phyloP scores from a whole-genome alignment of 305 asterid species.

The Solanum chacoense region DNA sequence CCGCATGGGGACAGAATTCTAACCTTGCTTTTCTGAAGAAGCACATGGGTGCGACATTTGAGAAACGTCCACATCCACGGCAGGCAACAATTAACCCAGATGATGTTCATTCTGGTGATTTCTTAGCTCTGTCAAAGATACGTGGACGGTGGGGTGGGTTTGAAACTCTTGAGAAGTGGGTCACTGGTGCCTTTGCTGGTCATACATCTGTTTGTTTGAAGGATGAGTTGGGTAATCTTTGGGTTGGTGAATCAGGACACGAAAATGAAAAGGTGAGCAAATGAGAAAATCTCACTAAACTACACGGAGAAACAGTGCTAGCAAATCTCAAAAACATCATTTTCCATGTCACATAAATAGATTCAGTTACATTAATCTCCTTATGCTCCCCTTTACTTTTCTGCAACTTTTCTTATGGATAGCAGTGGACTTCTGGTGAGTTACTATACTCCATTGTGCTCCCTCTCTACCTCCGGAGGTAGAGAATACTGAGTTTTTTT shows the following conservation, averaged over 20 bases:
- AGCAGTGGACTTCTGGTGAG: neutral
- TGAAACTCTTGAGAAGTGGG: constrained; percentile 99
- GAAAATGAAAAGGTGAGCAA: constrained; percentile 85
- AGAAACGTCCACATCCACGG: constrained; percentile 63
- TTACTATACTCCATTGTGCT: neutral
- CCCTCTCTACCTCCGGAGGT: neutral
- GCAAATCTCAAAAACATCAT: too few species aligned
- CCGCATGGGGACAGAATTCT: constrained; percentile 95
- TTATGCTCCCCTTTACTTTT: neutral
- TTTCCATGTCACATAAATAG: neutral
- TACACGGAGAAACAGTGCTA: neutral
- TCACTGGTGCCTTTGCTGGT: constrained; percentile 99
- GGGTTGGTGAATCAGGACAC: constrained; percentile 99
- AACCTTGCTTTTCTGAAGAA: constrained; percentile 76
- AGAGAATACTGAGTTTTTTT: neutral
- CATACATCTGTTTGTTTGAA: constrained; percentile 97
- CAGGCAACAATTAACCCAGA: constrained; percentile 53
- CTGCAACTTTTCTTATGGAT: neutral
- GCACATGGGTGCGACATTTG: constrained; percentile 96
- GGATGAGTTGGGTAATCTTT: constrained; percentile 74
- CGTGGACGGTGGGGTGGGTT: constrained; percentile 99
- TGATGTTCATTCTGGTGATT: constrained; percentile 88
- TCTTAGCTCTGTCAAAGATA: constrained; percentile 85
- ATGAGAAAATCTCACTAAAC: neutral
- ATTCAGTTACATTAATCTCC: neutral